A percentile compares a stretch with the other conserved stretches of the same genome.
These are phyloP conservation scores for Termitomyces bulborhizus DNA, from an alignment of 768 basidiomycete genomes.

Conservation along the genomic window DNA sequence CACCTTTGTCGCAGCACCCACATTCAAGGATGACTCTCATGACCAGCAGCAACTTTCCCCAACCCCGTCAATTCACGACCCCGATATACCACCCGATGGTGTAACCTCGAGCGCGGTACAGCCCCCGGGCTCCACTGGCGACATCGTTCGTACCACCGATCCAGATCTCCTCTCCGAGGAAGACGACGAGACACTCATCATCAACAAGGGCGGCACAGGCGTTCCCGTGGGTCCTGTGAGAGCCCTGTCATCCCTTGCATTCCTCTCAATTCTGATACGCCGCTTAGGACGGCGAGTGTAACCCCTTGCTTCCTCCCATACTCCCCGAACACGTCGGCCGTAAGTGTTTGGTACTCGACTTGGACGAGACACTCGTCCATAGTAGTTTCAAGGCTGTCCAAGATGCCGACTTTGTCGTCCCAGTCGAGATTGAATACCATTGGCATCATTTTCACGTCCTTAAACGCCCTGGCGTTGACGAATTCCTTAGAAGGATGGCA, in stretches of 20 bases:
- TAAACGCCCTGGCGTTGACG: constrained; percentile 96
- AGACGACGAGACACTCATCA: no score
- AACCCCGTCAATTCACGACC: no score
- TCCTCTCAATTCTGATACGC: not conserved
- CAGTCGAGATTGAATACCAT: constrained; percentile 97
- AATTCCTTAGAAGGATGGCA: constrained; percentile 95
- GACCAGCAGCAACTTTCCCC: no score
- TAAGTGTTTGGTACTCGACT: constrained; percentile 94
- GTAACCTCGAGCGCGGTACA: no score
- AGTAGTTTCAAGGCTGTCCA: constrained; percentile 96
- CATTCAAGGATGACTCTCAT: no score
- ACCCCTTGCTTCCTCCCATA: constrained; percentile 88
- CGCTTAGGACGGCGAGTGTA: constrained; percentile 50
- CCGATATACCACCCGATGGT: no score
- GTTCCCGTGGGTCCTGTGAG: constrained; percentile 41
- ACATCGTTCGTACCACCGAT: no score
- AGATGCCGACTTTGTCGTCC: constrained; percentile 95
- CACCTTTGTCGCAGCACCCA: no score
- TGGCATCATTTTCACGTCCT: constrained; percentile 99
- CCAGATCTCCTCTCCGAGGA: no score
- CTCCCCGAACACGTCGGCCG: constrained; percentile 76
- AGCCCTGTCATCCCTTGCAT: constrained; percentile 23
- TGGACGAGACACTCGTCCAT: constrained; percentile 98
- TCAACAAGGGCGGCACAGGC: no score
- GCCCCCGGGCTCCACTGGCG: no score